These are phyloP conservation scores for peach (Prunus persica) DNA, from an alignment of 306 rosid species.

Conservation along the genomic window Prunus_persica_NCBIv2 NC_034015.1:2208501-2209000, in stretches of 20 bases:
- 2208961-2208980: slow-evolving; percentile 77
- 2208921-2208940: slow-evolving; percentile 41
- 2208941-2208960: slow-evolving; percentile 58
- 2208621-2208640: slow-evolving; percentile 34
- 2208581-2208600: slow-evolving; percentile 57
- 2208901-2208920: slow-evolving; percentile 44
- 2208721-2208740: slow-evolving; percentile 59
- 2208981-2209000: slow-evolving; percentile 43
- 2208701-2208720: slow-evolving; percentile 57
- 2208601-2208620: slow-evolving; percentile 54
- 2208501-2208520: slow-evolving; percentile 50
- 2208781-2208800: slow-evolving; percentile 92
- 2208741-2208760: slow-evolving; percentile 77
- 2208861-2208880: slow-evolving; percentile 76
- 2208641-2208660: slow-evolving; percentile 62
- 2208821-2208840: slow-evolving; percentile 55
- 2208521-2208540: slow-evolving; percentile 55
- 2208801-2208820: slow-evolving; percentile 68
- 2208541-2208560: slow-evolving; percentile 45
- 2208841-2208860: slow-evolving; percentile 73
- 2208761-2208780: slow-evolving; percentile 87
- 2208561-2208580: slow-evolving; percentile 50
- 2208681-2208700: slow-evolving; percentile 77
- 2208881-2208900: slow-evolving; percentile 77
- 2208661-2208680: slow-evolving; percentile 65